phyloP scores from a whole-genome alignment of 805 yeast genomes.

The Starmerella gropengiesseri region DNA sequence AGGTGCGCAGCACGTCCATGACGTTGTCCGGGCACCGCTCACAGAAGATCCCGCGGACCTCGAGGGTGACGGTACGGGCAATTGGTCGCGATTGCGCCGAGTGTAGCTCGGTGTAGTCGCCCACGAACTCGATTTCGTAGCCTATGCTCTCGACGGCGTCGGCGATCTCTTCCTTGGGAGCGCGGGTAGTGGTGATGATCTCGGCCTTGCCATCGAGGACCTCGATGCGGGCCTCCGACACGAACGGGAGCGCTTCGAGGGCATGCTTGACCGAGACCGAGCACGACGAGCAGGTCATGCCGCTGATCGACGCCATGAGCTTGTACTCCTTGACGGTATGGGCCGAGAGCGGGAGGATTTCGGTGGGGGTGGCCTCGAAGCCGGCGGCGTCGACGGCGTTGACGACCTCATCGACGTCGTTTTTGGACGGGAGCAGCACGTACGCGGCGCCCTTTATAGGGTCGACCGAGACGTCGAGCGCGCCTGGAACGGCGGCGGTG shows the following conservation, averaged over 20 bases:
- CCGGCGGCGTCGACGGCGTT: conserved; percentile 39
- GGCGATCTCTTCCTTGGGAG: conserved; percentile 35
- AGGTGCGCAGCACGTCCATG: conserved; percentile 38
- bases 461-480: conserved; percentile 39
- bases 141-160: conserved; percentile 56
- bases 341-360: conserved; percentile 47
- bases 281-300: conserved; percentile 68
- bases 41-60: conserved; percentile 58
- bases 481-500: conserved; percentile 27
- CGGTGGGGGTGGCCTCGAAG: conserved; percentile 42
- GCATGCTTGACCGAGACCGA: conserved; percentile 43
- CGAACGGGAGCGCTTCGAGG: conserved; percentile 38
- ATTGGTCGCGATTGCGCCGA: conserved; percentile 37
- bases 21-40: conserved; percentile 55
- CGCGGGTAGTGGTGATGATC: conserved; percentile 39
- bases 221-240: conserved; percentile 44
- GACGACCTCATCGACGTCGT: conserved; percentile 40
- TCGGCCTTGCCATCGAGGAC: conserved; percentile 51
- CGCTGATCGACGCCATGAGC: conserved; percentile 54
- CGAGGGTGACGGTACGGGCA: conserved; percentile 47
- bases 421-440: conserved; percentile 44
- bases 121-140: conserved; percentile 43
- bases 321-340: conserved; percentile 29
- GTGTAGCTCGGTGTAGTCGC: conserved; percentile 35
- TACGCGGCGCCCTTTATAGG: conserved; percentile 43